Evolutionary conservation across 805 yeast genomes (phyloP), one percentile per base, ranked within the genome.

Genomic region (Saccharomycopsis microspora): DNA sequence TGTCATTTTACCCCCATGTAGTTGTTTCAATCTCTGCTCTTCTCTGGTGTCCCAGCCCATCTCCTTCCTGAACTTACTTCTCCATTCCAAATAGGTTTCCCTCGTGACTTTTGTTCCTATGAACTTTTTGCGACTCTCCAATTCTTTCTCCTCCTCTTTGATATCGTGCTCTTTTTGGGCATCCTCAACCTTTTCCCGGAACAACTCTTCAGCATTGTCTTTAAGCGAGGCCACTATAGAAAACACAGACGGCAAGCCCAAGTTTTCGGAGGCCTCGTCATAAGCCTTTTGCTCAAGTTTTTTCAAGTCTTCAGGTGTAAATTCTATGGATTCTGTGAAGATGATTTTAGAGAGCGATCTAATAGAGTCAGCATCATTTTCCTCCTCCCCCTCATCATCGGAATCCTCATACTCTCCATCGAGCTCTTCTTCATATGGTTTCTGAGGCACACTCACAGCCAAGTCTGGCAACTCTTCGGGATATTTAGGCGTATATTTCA

Each of bases 191-290:
- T 81, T 80, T n/a, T 69, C 64, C 32, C 71, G 75, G 58, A 86
- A 85, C 54, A 76, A 58, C 29, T 64, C 64, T 57, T 93, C 98
- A 9, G 86, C 90, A 49, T 74, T 74, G 44, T 90, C 97, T 58
- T 90, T 90, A 46, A 88, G 70, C 5, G 78, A 69, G 1, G 94
- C 78, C 0, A 85, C 75, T 41, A 90, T 62, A 1, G 96, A 77
- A 64, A 89, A 93, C 4, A 90, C 74, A 55, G 88, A 80, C n/a
- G 96, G 95, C 74, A 90, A 82, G 0, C 98, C 98, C 1, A 89
- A 51, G 58, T 85, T 82, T 59, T 83, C 78, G 50, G 80, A 81
- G 2, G 93, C 93, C 54, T 78, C 84, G 43, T 70, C 75, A 46
- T 61, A 65, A 54, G 74, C 63, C 58, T 65, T 67, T 47, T 56